Percentiles rank a stretch among this genome's conserved stretches.
Conservation (phyloP, 305 asterid genomes). For the Fraxinus baroniana region DNA sequence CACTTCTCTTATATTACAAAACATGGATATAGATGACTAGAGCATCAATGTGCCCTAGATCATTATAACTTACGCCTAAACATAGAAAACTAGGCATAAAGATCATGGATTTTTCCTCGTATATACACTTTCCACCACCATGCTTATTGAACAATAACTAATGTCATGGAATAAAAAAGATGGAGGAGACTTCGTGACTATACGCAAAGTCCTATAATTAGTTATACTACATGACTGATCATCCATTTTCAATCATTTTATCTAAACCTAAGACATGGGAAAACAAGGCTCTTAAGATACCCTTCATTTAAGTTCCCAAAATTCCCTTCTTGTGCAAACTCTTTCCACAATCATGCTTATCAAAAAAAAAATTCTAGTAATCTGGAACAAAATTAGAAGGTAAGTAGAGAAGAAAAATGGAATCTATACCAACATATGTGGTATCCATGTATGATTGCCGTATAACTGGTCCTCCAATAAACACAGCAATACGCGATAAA, state of each 20-base stretch:
- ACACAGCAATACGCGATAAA: neutral
- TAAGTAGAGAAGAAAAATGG: neutral
- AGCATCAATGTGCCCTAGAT: neutral
- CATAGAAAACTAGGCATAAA: neutral
- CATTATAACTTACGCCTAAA: neutral
- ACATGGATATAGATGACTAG: neutral
- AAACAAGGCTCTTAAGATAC: neutral
- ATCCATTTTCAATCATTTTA: neutral
- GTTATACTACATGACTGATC: neutral
- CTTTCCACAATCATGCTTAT: neutral
- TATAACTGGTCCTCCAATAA: neutral
- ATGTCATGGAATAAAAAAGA: neutral
- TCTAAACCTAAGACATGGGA: neutral
- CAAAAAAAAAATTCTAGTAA: neutral
- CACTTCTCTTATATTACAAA: neutral
- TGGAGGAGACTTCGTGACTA: neutral
- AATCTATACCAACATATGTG: neutral
- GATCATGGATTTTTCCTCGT: neutral
- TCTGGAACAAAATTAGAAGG: neutral
- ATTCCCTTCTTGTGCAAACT: neutral
- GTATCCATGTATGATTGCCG: slow-evolving; percentile 4
- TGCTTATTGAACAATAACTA: neutral
- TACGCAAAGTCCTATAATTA: neutral
- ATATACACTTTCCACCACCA: neutral
- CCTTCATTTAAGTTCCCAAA: neutral